These are phyloP conservation scores for Colletotrichum caudatum DNA, from an alignment of 2,329 filamentous ascomycete species.

Conservation along the genomic window DNA sequence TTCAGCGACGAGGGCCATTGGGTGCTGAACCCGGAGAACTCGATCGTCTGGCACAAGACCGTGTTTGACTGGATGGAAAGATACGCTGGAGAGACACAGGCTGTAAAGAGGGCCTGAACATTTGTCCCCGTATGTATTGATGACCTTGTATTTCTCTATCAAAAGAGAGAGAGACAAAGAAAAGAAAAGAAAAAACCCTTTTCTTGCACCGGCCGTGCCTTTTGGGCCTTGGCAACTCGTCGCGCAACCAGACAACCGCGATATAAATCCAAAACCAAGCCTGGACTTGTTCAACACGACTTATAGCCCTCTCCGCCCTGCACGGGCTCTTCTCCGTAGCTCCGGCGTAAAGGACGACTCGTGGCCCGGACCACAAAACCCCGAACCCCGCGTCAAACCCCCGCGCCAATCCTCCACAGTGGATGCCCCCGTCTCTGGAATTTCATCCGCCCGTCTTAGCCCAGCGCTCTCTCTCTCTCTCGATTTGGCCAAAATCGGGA, in stretches of 20 bases:
- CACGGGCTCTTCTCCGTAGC: neutral
- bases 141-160: neutral
- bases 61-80: conserved; percentile 77
- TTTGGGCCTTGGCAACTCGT: neutral
- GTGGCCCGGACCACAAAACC: conserved; percentile 2
- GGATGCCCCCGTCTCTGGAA: neutral
- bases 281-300: neutral
- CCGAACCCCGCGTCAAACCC: conserved; percentile 20
- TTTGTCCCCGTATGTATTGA: neutral
- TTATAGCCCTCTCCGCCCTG: neutral
- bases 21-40: conserved; percentile 77
- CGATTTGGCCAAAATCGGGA: neutral
- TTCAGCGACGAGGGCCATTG: conserved; percentile 82
- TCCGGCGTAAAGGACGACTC: neutral
- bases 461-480: neutral
- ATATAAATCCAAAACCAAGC: neutral
- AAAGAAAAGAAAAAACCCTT: neutral
- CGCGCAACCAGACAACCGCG: neutral
- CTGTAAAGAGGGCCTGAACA: neutral
- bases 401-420: conserved; percentile 3
- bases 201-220: neutral
- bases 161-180: too few relatives aligned
- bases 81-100: conserved; percentile 47
- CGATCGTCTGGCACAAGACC: conserved; percentile 74
- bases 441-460: conserved; percentile 21